These are phyloP conservation scores for Fusarium scirpi DNA, from an alignment of 2,329 filamentous ascomycete species.

Conservation along the genomic window DNA sequence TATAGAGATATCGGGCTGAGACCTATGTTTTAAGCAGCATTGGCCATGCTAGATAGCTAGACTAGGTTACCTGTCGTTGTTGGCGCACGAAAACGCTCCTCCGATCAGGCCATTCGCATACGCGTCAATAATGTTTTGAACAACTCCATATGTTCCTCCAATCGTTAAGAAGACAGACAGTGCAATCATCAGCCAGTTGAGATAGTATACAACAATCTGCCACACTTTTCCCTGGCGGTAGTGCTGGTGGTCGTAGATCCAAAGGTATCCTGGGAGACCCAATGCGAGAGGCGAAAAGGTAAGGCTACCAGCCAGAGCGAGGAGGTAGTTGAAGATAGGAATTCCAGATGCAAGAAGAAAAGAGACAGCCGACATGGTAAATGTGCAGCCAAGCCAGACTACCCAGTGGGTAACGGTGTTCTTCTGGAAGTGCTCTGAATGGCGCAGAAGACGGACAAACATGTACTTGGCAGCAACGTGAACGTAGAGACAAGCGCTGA, in stretches of 20 bases:
- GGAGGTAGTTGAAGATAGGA: slow-evolving; percentile 50
- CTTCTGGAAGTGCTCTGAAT: slow-evolving; percentile 52
- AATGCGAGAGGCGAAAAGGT: slow-evolving; percentile 50
- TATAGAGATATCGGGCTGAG: background rate
- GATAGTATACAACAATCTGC: slow-evolving; percentile 17
- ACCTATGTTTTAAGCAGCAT: background rate
- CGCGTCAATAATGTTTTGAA: slow-evolving; percentile 26
- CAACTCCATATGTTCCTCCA: slow-evolving; percentile 23
- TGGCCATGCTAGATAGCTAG: background rate
- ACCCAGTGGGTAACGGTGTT: slow-evolving; percentile 53
- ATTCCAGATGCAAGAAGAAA: slow-evolving; percentile 44
- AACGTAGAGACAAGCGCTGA: slow-evolving; percentile 51
- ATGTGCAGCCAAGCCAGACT: slow-evolving; percentile 52
- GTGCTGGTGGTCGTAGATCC: slow-evolving; percentile 34
- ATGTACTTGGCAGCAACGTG: slow-evolving; percentile 57
- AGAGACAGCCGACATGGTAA: slow-evolving; percentile 28
- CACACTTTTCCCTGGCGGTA: slow-evolving; percentile 14
- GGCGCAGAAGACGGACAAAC: slow-evolving; percentile 55
- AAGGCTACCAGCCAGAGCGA: slow-evolving; percentile 49
- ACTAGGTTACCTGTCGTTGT: slow-evolving; percentile 16
- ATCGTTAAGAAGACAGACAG: slow-evolving; percentile 16
- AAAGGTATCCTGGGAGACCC: slow-evolving; percentile 46
- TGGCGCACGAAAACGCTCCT: slow-evolving; percentile 22
- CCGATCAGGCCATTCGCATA: slow-evolving; percentile 19
- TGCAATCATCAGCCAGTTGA: slow-evolving; percentile 23